Evolutionary conservation across 208 protist species (phyloP), one percentile per base, ranked within the genome.

Genomic region (Leishmania braziliensis): DNA sequence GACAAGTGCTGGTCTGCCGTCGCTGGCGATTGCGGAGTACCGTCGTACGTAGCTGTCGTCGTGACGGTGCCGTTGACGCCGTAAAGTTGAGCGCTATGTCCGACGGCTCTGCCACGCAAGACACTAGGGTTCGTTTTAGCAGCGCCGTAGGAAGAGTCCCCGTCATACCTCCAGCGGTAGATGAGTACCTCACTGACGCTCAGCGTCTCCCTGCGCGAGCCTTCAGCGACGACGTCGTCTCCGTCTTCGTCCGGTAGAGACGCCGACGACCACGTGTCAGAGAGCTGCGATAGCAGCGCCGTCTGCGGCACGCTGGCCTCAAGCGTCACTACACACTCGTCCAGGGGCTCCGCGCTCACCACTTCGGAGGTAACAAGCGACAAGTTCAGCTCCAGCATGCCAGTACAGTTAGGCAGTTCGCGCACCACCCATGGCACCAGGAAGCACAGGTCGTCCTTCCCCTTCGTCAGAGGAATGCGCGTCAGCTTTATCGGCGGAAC

Each of bases 401-500:
- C 95, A 33, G 81, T 76, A 80, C 89, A 96, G 75, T 90, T 71
- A 6, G 87, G 85, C 33, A 94, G 81, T 75, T 93, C 92, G n/a
- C 90, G 86, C 74, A 95, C 87, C 9, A 88, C 82, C 93, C 95
- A 98, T 51, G 91, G 92, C 33, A 98, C 87, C 9, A 65, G 53
- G 39, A 88, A 85, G 46, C 85, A 73, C 60, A 86, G 62, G 66
- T 70, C 74, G 6, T 72, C 82, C 36, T 79, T 75, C 3, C 58
- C 76, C 69, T 77, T 80, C 12, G 80, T 78, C 12, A 69, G 83
- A 18, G 90, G 84, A 60, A 98, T 86, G 51, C 80, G 84, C 33
- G 86, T 90, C 36, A 98, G 90, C 43, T 96, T 93, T 71, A 98
- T 93, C 8, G 90, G 90, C 53, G 95, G 90, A 75, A 97, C 90